Evolutionary conservation across 306 rosid species (phyloP).

Genomic region (Dryas drummondii): DNA sequence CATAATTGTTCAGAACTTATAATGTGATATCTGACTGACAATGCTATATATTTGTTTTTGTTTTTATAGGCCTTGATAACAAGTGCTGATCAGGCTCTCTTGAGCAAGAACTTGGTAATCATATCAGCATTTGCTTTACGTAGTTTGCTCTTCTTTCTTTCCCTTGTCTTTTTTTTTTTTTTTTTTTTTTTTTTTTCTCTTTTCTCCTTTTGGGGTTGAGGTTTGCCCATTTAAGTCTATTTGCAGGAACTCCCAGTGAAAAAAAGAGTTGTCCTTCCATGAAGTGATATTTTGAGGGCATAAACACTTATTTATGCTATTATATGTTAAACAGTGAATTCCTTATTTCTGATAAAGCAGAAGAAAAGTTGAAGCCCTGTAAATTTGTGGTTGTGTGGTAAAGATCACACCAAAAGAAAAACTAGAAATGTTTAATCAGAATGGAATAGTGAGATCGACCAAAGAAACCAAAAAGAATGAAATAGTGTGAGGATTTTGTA

Average conservation of each 20-base stretch:
- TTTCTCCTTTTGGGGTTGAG: neutral
- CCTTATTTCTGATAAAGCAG: no score
- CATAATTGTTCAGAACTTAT: neutral
- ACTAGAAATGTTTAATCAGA: no score
- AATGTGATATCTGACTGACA: neutral
- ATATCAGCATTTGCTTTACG: conserved; percentile 21
- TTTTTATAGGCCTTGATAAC: conserved; percentile 63
- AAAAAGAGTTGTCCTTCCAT: neutral
- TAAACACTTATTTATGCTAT: neutral
- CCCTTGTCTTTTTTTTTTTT: neutral
- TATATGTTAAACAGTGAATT: neutral
- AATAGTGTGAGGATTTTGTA: neutral
- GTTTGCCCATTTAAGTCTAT: neutral
- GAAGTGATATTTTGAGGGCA: neutral
- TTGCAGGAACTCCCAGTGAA: neutral
- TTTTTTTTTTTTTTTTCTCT: neutral
- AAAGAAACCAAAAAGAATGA: neutral
- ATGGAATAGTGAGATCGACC: no score
- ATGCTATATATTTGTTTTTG: conserved; percentile 12
- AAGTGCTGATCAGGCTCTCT: conserved; percentile 79
- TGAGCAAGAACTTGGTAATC: conserved; percentile 95
- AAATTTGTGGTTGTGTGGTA: neutral
- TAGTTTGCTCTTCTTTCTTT: neutral
- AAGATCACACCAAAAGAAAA: no score
- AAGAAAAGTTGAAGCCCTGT: neutral